Base-by-base conservation (phyloP, 2,329 filamentous ascomycete species). In the Oidium heveae region DNA sequence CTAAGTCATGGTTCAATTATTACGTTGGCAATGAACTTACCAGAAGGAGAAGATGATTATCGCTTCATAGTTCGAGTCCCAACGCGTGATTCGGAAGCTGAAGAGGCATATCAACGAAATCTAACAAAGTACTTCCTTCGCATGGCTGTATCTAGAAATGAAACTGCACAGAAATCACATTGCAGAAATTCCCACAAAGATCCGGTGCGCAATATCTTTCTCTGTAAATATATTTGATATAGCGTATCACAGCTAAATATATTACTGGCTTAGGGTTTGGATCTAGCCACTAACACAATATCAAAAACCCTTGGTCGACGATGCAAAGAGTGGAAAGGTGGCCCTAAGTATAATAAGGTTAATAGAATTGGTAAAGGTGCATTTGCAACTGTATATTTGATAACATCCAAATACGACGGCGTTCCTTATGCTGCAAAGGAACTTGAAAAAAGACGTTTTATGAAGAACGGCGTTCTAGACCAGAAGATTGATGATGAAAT, bases 401-500 rank as follows among this genome's bases (percentile, higher is more conserved):
- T 95, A 28, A 89, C 89, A 0, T 82, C 82, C 18, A 93, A 87
- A 67, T 84, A 79, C 61, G 80, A 91, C 63, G 91, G 91, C 1
- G 72, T 77, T 33, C 78, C 89, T 0, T 93, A 84, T 63, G 91
- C 91, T 4, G 88, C 87, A 15, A 98, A 98, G 66, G 87, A 96
- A 67, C 76, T 98, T 4, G 87, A 95, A 67, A 96, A 95, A 69
- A 79, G 84, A 54, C 80, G 81, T 18, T 94, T 95, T 64, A 85
- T 94, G 71, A 94, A 94, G 69, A 91, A 94, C 61, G 88, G 87
- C 2, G 73, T 88, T 20, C 68, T 94, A 22, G 87, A 94, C 62
- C 82, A 87, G 60, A 94, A 93, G 66, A 83, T 96, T 15, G 86
- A 95, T 64, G 95, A 93, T 62, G 91, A 98, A 69, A 89, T 98